Evolutionary conservation across 2,329 filamentous ascomycete species (phyloP), one percentile per base, ranked within the genome.

Genomic region (Beauveria scarabaeidicola): DNA sequence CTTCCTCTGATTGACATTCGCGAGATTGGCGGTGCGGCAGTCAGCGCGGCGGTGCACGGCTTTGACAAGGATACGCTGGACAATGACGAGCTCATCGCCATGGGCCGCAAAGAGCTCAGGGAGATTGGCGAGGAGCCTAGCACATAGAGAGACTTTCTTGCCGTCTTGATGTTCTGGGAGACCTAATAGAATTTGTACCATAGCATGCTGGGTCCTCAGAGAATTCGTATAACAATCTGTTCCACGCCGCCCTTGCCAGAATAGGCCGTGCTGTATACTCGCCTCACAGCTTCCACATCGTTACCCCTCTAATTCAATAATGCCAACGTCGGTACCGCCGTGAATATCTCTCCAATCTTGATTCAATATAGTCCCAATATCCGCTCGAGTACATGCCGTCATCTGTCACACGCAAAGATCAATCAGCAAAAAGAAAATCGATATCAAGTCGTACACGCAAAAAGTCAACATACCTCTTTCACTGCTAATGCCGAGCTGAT

Each of bases 401-500:
- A n/a, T 23, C 47, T 50, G 13, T 7, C 27, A 32, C 32, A 19
- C 6, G 17, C 3, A 43, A 19, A 36, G 9, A 11, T 11, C 27
- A 27, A 17, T 50, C 11, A 50, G 47, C 47, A 29, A 47, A 44
- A 44, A 44, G 17, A 44, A 44, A 41, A 41, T 15, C n/a, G 41
- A 21, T 13, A n/a, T 46, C 36, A 38, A 61, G 59, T 61, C 10
- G 40, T n/a, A 13, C 11, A n/a, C n/a, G n/a, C n/a, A n/a, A 5
- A 23, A 2, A 17, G n/a, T 21, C 23, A 25, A 66, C 73, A 38
- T 70, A 81, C 81, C 82, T 73, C 83, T 72, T n/a, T 68, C 61
- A 0, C 69, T 69, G 61, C 78, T 81, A 62, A 87, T 75, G 2
- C 84, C 84, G n/a, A 87, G 72, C 67, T 86, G 80, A 21, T 76